Conservation (phyloP, 257 asterid species). For the Solanum ossicruentum region DNA sequence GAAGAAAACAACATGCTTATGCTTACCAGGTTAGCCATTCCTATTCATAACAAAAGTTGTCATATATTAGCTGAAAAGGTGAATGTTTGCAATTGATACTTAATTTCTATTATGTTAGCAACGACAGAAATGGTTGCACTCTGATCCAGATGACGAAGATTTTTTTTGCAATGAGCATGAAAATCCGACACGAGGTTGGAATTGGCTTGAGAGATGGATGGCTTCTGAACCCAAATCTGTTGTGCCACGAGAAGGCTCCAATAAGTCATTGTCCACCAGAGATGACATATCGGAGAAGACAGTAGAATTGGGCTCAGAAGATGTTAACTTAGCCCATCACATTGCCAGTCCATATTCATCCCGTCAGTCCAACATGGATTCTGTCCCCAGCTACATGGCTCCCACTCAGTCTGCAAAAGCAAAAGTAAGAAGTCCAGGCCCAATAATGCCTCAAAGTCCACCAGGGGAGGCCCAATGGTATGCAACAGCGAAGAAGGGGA, state of each 20-base stretch:
- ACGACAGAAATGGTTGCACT: constrained; percentile 7
- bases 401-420: constrained; percentile 82
- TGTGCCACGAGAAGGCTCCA: constrained; percentile 29
- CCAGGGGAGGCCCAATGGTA: constrained; percentile 26
- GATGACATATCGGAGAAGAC: constrained; percentile 51
- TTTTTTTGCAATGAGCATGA: constrained; percentile 15
- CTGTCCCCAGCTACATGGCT: constrained; percentile 75
- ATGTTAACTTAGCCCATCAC: constrained; percentile 10
- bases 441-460: constrained; percentile 25
- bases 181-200: constrained; percentile 61
- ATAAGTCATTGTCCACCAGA: constrained; percentile 10
- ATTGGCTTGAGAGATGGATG: constrained; percentile 89
- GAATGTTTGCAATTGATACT: neutral
- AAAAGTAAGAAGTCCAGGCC: constrained; percentile 42
- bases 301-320: constrained; percentile 41
- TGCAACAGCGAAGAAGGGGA: constrained; percentile 32
- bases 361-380: constrained; percentile 5
- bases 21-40: constrained; percentile 11
- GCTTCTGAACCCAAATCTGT: constrained; percentile 39
- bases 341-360: constrained; percentile 10
- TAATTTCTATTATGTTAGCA: neutral
- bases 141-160: constrained; percentile 3
- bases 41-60: neutral
- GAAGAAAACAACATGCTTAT: constrained; percentile 47
- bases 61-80: neutral